Evolutionary conservation across 176 grass and related monocot genomes (phyloP), one percentile per base, ranked within the genome.

Genomic region (Lolium rigidum): DNA sequence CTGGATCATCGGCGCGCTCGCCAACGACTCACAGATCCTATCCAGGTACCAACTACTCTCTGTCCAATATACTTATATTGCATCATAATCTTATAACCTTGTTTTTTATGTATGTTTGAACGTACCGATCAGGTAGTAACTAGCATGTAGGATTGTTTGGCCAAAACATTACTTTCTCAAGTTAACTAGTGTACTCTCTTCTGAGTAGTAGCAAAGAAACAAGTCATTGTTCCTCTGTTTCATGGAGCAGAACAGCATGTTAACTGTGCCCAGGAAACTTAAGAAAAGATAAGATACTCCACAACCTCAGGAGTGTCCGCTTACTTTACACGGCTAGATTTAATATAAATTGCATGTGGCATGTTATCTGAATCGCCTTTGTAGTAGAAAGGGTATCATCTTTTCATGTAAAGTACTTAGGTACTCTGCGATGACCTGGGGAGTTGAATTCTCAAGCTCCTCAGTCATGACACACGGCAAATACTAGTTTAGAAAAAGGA

Each of bases 1-100:
- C 78, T 98, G 97, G 97, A 88, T 98, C 57, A 98, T 98, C 77
- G 97, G 97, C 46, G 82, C 92, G 0, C 82, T 47, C 46, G 46
- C 46, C 8, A 47, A 47, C 46, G 46, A 47, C 46, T 47, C 46
- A 1, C 46, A 47, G 8, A 47, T 47, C 46, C 46, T 47, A 9
- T 10, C 8, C 46, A 47, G 46, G 46, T 47, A 47, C 46, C n/a
- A n/a, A n/a, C n/a, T n/a, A n/a, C n/a, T 39, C 38, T 39, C 38
- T 39, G 38, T 39, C n/a, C n/a, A n/a, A n/a, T n/a, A n/a, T n/a
- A n/a, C n/a, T n/a, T n/a, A n/a, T n/a, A n/a, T n/a, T n/a, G n/a
- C n/a, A n/a, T n/a, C n/a, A n/a, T 35, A 0, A 35, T 3, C 31
- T 35, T 35, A 35, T 35, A 35, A 35, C 31, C 31, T 35, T 35